phyloP scores from a whole-genome alignment of 169 alveolate species.

The Plasmodium gaboni region DNA sequence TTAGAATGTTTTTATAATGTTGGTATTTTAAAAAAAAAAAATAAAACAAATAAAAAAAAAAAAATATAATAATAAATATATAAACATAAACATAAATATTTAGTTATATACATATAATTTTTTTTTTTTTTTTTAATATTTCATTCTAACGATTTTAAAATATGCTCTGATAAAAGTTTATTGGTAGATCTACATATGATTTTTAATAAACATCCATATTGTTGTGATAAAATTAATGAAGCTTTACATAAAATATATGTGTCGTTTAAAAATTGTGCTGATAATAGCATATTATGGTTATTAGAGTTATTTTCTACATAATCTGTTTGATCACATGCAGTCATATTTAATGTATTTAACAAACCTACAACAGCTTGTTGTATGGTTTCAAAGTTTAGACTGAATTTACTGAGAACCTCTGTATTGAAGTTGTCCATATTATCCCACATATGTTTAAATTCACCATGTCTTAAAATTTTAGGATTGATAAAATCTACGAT shows the following conservation, averaged over 20 bases:
- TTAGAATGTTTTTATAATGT: too few relatives aligned
- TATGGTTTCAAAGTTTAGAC: conserved; percentile 78
- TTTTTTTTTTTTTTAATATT: neutral
- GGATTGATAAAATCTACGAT: conserved; percentile 79
- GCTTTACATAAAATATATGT: conserved; percentile 77
- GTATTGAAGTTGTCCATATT: conserved; percentile 64
- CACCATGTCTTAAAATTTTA: conserved; percentile 72
- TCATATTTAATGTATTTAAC: conserved; percentile 75
- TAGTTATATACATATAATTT: neutral
- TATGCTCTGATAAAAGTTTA: conserved; percentile 64
- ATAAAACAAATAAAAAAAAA: neutral
- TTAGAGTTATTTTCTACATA: conserved; percentile 65
- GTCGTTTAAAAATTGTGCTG: conserved; percentile 76
- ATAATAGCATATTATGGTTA: conserved; percentile 78
- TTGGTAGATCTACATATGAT: conserved; percentile 78
- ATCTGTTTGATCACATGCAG: conserved; percentile 78
- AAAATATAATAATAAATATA: neutral
- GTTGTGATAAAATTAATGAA: conserved; percentile 76
- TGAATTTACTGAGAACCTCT: conserved; percentile 78
- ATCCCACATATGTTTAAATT: conserved; percentile 79
- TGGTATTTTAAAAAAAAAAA: too few relatives aligned
- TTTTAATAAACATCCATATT: conserved; percentile 81
- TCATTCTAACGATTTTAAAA: conserved; percentile 77
- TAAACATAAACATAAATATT: neutral
- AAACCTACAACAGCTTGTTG: conserved; percentile 81